Conservation (phyloP, 352 stramenopile species). For the Phytophthora foliorum region DNA sequence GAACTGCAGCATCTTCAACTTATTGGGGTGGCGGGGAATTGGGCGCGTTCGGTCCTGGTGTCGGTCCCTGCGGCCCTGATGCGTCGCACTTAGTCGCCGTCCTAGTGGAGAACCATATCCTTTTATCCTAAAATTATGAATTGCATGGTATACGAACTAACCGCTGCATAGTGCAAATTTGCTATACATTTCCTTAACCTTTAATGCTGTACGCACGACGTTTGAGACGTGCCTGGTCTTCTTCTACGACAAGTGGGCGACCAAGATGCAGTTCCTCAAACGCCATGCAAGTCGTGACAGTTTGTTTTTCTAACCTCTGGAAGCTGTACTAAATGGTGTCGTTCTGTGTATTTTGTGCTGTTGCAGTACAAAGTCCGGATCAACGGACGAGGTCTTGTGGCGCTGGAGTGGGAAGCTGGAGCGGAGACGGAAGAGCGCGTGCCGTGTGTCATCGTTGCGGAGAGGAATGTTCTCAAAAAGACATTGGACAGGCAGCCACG, state of each 20-base stretch:
- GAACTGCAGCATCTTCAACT: not conserved
- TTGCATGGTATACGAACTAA: not conserved
- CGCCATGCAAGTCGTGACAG: conserved; percentile 54
- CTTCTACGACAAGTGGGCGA: conserved; percentile 82
- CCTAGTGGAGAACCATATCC: conserved; percentile 64
- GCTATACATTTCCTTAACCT: conserved; percentile 40
- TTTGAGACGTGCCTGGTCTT: conserved; percentile 70
- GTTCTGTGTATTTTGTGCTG: not conserved
- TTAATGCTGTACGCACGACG: conserved; percentile 39
- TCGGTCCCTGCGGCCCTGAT: conserved; percentile 64
- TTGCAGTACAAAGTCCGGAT: conserved; percentile 73
- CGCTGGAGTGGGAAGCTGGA: conserved; percentile 66
- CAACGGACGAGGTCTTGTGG: conserved; percentile 58
- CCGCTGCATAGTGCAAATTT: not conserved
- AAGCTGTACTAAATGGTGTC: not conserved
- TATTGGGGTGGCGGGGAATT: conserved; percentile 6
- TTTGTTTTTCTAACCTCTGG: not conserved
- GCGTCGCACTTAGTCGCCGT: conserved; percentile 64
- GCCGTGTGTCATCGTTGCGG: conserved; percentile 67
- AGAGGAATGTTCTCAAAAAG: conserved; percentile 64
- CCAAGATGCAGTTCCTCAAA: conserved; percentile 66
- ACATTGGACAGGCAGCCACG: conserved; percentile 42
- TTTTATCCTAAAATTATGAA: conserved; percentile 24
- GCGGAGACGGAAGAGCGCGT: conserved; percentile 71
- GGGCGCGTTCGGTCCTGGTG: conserved; percentile 60